Percentiles rank a stretch among this genome's conserved stretches.
phyloP scores from a whole-genome alignment of 768 basidiomycete species.

The Leccinum disarticulatum region DNA sequence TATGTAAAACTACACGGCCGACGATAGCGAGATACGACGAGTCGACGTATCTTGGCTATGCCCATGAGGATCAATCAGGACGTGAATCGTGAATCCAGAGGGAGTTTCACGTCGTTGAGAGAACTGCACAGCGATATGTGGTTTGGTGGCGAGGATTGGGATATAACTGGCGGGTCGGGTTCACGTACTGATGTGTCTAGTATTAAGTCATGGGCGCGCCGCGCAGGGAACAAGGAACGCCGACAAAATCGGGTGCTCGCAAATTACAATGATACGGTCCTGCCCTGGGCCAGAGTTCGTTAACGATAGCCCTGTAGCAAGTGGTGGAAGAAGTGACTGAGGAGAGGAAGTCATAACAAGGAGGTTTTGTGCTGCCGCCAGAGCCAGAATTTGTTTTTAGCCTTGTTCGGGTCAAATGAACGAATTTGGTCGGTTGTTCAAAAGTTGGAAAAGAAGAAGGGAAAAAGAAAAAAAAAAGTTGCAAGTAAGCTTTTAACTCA shows the following conservation, averaged over 20 bases:
- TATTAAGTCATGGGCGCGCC: background rate
- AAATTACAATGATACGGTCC: background rate
- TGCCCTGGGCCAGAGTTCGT: background rate
- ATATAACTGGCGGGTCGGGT: background rate
- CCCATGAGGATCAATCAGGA: background rate
- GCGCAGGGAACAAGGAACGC: background rate
- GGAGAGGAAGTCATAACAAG: background rate
- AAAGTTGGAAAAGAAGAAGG: background rate
- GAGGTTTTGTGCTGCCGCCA: background rate
- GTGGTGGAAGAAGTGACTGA: background rate
- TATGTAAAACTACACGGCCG: background rate
- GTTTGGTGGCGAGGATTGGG: background rate
- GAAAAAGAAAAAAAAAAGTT: background rate
- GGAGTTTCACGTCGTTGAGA: slow-evolving; percentile 1
- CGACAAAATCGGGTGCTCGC: background rate
- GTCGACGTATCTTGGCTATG: background rate
- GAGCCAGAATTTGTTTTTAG: background rate
- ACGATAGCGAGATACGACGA: background rate
- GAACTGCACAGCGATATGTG: background rate
- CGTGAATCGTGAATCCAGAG: background rate
- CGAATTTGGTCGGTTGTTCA: slow-evolving; percentile 29
- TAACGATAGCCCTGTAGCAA: background rate
- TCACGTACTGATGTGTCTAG: background rate
- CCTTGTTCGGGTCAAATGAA: slow-evolving; percentile 16
- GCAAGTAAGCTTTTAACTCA: background rate